Percentiles rank a stretch among this genome's conserved stretches.
phyloP scores from a whole-genome alignment of 306 rosid genomes.

The Luffa aegyptiaca region DNA sequence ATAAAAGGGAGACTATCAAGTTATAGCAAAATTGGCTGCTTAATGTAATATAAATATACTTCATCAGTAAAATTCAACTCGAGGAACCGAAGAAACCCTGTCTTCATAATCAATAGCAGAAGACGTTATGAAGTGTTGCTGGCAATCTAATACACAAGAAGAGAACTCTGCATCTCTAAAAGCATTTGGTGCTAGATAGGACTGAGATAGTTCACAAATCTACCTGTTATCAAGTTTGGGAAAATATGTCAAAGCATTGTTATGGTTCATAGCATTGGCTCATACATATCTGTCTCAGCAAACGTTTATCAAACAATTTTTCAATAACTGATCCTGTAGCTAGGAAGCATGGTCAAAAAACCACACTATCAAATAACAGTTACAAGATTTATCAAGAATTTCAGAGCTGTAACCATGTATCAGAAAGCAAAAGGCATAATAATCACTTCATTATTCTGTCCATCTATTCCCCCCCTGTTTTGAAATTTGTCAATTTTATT shows the following conservation, averaged over 20 bases:
- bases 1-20: background rate
- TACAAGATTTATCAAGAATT: background rate
- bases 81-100: background rate
- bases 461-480: background rate
- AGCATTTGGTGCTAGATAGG: slow-evolving; percentile 34
- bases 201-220: slow-evolving; percentile 43
- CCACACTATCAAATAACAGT: background rate
- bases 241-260: background rate
- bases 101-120: background rate
- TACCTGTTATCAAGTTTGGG: slow-evolving; percentile 29
- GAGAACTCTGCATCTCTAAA: slow-evolving; percentile 5
- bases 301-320: background rate
- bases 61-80: background rate
- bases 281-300: background rate
- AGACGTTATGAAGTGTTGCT: background rate
- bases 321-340: background rate
- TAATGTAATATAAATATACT: background rate
- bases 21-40: background rate
- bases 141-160: background rate
- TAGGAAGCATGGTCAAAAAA: background rate
- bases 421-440: background rate
- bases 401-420: background rate
- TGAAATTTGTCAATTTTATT: background rate
- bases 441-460: background rate
- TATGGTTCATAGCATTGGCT: background rate